Percentiles rank a stretch among this genome's conserved stretches.
phyloP scores from a whole-genome alignment of 2,329 filamentous ascomycete species.

The Domatiomyces globalis region DNA sequence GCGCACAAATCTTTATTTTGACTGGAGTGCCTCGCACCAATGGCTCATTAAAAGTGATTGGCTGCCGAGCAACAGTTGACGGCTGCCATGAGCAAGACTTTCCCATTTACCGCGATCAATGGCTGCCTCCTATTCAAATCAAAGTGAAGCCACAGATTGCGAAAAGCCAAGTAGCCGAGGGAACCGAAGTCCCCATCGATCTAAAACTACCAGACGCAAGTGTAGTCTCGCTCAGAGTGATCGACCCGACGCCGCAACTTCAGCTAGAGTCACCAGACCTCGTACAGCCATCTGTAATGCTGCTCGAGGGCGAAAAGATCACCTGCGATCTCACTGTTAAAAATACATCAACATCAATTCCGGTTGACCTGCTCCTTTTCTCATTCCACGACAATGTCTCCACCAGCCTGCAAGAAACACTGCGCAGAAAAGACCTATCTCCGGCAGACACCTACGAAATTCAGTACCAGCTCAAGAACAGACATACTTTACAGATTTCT shows the following conservation, averaged over 20 bases:
- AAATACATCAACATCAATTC: slow-evolving; percentile 55
- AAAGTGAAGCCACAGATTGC: background rate
- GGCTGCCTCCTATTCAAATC: slow-evolving; percentile 29
- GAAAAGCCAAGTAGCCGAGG: background rate
- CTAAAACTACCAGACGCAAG: slow-evolving; percentile 1
- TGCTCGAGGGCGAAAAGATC: slow-evolving; percentile 76
- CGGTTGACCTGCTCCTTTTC: slow-evolving; percentile 72
- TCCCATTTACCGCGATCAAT: slow-evolving; percentile 64
- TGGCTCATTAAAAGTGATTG: slow-evolving; percentile 59
- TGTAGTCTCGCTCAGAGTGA: slow-evolving; percentile 54
- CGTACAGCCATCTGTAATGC: slow-evolving; percentile 74
- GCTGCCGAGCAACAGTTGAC: slow-evolving; percentile 64
- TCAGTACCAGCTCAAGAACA: slow-evolving; percentile 62
- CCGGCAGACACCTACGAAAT: slow-evolving; percentile 73
- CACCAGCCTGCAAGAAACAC: slow-evolving; percentile 56
- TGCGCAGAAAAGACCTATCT: slow-evolving; percentile 62
- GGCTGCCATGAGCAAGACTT: slow-evolving; percentile 74
- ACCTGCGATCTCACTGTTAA: slow-evolving; percentile 64
- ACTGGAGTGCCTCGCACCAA: slow-evolving; percentile 51
- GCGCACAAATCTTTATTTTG: slow-evolving; percentile 64
- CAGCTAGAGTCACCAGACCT: slow-evolving; percentile 62
- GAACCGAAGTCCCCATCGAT: background rate
- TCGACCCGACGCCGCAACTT: slow-evolving; percentile 64
- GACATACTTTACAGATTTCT: slow-evolving; percentile 32
- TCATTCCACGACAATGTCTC: slow-evolving; percentile 85